Evolutionary conservation across 768 basidiomycete species (phyloP).

Genomic region (Amanita inopinata): DNA sequence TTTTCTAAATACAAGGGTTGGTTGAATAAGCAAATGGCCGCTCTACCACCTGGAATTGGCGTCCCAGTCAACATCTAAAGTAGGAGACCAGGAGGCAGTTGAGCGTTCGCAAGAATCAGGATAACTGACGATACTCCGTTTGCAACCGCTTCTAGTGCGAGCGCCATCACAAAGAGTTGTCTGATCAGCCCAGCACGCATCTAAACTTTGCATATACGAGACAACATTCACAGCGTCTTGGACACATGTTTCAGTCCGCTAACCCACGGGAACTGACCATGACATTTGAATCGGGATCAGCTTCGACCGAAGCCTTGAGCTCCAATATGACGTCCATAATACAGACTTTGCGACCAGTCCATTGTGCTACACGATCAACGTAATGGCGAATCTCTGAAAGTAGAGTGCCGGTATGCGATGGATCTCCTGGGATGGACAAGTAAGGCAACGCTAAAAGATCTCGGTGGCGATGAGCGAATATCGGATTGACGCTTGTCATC

Average conservation of each 20-base stretch:
- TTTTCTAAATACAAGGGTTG: background rate
- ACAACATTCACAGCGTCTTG: slow-evolving; percentile 16
- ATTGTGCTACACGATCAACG: slow-evolving; percentile 19
- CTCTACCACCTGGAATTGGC: background rate
- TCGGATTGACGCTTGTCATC: background rate
- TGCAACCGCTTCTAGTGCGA: slow-evolving; percentile 3
- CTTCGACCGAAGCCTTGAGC: slow-evolving; percentile 20
- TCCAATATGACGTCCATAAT: slow-evolving; percentile 42
- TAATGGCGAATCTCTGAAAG: slow-evolving; percentile 21
- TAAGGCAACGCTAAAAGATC: background rate
- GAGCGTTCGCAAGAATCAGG: slow-evolving; percentile 39
- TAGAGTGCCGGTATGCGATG: slow-evolving; percentile 12
- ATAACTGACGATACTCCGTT: slow-evolving; percentile 14
- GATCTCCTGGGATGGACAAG: slow-evolving; percentile 5
- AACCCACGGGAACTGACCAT: background rate
- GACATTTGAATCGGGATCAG: background rate
- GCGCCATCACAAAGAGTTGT: slow-evolving; percentile 18
- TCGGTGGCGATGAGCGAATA: slow-evolving; percentile 1
- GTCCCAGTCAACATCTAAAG: slow-evolving; percentile 11
- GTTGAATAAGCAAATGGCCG: too few relatives aligned
- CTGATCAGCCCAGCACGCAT: slow-evolving; percentile 29
- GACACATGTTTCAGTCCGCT: slow-evolving; percentile 9
- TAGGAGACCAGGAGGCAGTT: slow-evolving; percentile 22
- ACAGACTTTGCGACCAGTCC: slow-evolving; percentile 23
- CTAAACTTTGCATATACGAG: slow-evolving; percentile 21